Evolutionary conservation across 139 green algal species (phyloP), one percentile per base, ranked within the genome.

Genomic region (Tetradesmus obliquus): DNA sequence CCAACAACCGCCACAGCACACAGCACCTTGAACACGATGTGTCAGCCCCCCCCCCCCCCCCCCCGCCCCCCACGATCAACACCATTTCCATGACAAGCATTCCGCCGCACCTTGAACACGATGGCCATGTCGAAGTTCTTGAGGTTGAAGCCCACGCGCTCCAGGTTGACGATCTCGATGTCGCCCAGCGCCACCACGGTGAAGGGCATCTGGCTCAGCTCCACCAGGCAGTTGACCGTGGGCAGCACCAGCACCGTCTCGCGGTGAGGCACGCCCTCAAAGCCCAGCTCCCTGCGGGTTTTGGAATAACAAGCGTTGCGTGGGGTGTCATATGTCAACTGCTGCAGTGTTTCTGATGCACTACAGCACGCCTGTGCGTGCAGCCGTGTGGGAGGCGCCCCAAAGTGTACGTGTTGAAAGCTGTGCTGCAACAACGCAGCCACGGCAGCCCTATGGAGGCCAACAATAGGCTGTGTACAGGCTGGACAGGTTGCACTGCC

Each of bases 51-150:
- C n/a, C 69, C 69, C 9, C 6, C 9, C 7, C 69, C 69, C 69
- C 69, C 19, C 17, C 69, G 9, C 71, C 71, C 79, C 79, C n/a
- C 17, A 19, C n/a, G 45, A 17, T n/a, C 8, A 24, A 82, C 74
- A 32, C 12, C 22, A 82, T 3, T 12, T 24, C 74, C 57, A 66
- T 19, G 24, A 7, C 79, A 54, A 72, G 5, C 15, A n/a, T 45
- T 19, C 15, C 84, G 3, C 58, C 84, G 7, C 66, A 96, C 96
- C 95, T 99, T 99, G 96, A 98, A 99, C 3, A 99, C 96, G 87
- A 99, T 97, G 62, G 97, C 94, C 96, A 99, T 98, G 96, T 99
- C 98, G 88, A 99, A 99, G 94, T 99, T 99, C 91, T 99, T 99
- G 88, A 99, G 95, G 95, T 98, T 98, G 92, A 99, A 99, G 82